These are phyloP conservation scores for Medicago arabica DNA, from an alignment of 306 rosid species.

Conservation along the genomic window DNA sequence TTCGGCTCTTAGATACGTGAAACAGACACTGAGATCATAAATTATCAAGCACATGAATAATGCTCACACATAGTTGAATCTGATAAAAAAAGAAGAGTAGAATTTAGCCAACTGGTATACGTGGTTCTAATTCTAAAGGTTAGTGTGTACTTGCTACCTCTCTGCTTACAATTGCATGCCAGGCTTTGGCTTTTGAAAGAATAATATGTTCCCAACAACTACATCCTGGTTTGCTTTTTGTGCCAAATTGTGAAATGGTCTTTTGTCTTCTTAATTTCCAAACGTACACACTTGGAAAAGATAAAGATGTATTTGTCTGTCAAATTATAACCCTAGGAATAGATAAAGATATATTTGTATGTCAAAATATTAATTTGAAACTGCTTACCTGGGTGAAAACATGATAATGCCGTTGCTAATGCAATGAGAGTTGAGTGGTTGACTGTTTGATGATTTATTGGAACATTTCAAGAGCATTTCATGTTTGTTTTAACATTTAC, in stretches of 20 bases:
- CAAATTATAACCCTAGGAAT: not conserved
- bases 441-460: not conserved
- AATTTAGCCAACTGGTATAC: conserved; percentile 34
- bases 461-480: not conserved
- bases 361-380: not conserved
- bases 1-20: conserved; percentile 91
- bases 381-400: not conserved
- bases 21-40: conserved; percentile 62
- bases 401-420: conserved; percentile 6
- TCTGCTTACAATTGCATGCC: conserved; percentile 34
- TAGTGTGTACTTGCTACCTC: conserved; percentile 38
- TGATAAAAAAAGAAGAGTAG: not conserved
- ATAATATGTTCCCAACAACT: not conserved
- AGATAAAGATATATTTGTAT: not conserved
- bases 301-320: not conserved
- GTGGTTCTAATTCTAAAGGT: conserved; percentile 52
- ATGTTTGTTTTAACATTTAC: not conserved
- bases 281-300: not conserved
- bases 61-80: conserved; percentile 37
- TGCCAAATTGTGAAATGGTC: conserved; percentile 24
- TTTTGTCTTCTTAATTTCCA: conserved; percentile 13
- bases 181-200: conserved; percentile 34
- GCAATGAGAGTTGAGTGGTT: conserved; percentile 16
- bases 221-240: conserved; percentile 19
- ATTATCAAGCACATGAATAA: conserved; percentile 42